Base-by-base conservation (phyloP, 208 protist genomes). In the Trypanosoma grayi region DNA sequence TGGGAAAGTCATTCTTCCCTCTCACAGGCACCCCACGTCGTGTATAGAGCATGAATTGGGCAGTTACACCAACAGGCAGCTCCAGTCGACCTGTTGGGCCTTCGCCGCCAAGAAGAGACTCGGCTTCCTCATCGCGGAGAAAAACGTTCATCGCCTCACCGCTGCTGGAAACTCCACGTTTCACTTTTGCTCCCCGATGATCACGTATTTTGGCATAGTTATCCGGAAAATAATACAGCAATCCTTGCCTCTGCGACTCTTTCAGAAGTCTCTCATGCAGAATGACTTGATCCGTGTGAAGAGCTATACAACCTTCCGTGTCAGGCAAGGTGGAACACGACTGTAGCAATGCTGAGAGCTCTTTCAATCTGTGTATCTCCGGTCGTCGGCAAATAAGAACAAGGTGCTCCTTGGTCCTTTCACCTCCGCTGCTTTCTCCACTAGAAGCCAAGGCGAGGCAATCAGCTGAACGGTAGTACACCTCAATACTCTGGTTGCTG, bases 241-340 rank as follows among this genome's bases (percentile, higher is more conserved):
- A 25, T 7, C 88, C 85, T 1, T 40, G 47, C 34, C 70, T 70
- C 47, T 88, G 81, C 3, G 75, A 79, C n/a, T 70, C 52, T 34
- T 50, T 65, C 11, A 95, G 43, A 18, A 90, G 63, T 7, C 55
- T 53, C 0, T 73, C 58, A 0, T 66, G 24, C 14, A 95, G 47
- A 28, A 85, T 58, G 33, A 95, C 66, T 67, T 95, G 88, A 56
- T 90, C 80, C 27, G 88, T 95, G 64, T 95, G 88, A 40, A 95
- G 56, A n/a, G 68, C 88, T 10, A 90, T 75, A 55, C 85, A 95
- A 27, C 71, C 79, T n/a, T 90, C 88, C 33, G 62, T 51, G 46
- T 95, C 88, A 10, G 72, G 60, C 39, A 77, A 18, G 25, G 73
- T 79, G 0, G 76, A 65, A 5, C 85, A 83, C 5, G 77, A 77